These are phyloP conservation scores for Citrus inodora DNA, from an alignment of 345 rosid genomes.

Conservation along the genomic window DNA sequence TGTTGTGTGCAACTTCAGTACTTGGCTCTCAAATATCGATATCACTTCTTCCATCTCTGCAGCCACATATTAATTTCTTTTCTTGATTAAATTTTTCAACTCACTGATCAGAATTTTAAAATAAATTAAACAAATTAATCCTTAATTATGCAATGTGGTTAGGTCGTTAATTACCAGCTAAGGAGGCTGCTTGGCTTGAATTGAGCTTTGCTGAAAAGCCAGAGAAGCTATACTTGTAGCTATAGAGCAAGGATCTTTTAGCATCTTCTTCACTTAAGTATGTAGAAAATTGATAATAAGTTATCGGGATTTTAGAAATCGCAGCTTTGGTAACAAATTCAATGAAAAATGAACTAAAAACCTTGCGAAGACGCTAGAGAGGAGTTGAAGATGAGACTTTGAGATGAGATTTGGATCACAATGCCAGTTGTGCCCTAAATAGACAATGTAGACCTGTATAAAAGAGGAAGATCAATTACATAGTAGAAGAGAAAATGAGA, in stretches of 20 bases:
- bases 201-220: slow-evolving; percentile 57
- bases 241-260: slow-evolving; percentile 44
- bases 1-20: slow-evolving; percentile 53
- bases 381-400: slow-evolving; percentile 47
- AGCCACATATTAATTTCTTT: neutral
- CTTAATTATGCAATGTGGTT: neutral
- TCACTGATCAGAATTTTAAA: too few relatives aligned
- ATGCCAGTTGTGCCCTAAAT: slow-evolving; percentile 45
- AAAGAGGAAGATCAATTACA: neutral
- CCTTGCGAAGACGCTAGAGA: slow-evolving; percentile 54
- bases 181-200: slow-evolving; percentile 46
- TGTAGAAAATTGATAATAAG: neutral
- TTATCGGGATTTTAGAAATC: neutral
- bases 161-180: slow-evolving; percentile 35
- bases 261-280: slow-evolving; percentile 56
- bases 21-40: slow-evolving; percentile 49
- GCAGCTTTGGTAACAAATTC: neutral
- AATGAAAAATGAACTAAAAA: slow-evolving; percentile 5
- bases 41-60: slow-evolving; percentile 49
- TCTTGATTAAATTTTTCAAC: neutral
- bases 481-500: neutral
- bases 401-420: slow-evolving; percentile 35
- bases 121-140: too few relatives aligned
- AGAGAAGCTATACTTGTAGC: slow-evolving; percentile 65
- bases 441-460: slow-evolving; percentile 65